Conservation (phyloP, 441 rosid genomes). For the Dalechampia spathulata region DNA sequence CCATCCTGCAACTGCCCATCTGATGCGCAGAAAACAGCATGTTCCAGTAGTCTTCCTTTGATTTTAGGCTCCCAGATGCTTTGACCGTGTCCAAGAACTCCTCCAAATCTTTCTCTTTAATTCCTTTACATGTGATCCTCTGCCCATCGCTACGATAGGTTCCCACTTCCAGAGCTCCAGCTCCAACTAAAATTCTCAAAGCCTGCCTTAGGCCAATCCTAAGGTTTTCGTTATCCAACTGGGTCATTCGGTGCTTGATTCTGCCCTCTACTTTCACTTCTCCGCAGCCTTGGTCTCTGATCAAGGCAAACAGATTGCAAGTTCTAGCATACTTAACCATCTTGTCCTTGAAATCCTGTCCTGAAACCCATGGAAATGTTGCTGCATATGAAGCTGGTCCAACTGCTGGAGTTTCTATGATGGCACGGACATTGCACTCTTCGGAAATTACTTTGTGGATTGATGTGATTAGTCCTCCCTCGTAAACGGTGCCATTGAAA, state of each 20-base stretch:
- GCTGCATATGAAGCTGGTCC: slow-evolving; percentile 57
- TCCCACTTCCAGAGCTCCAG: slow-evolving; percentile 79
- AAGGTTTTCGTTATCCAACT: slow-evolving; percentile 43
- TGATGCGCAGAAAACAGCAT: slow-evolving; percentile 56
- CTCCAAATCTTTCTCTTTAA: slow-evolving; percentile 34
- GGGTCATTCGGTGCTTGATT: slow-evolving; percentile 18
- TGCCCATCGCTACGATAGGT: slow-evolving; percentile 63
- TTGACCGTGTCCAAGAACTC: slow-evolving; percentile 46
- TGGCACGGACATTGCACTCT: slow-evolving; percentile 31
- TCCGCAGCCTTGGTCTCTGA: slow-evolving; percentile 56
- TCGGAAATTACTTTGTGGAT: slow-evolving; percentile 35
- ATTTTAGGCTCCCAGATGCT: slow-evolving; percentile 30
- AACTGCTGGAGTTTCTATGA: slow-evolving; percentile 42
- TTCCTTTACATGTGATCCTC: slow-evolving; percentile 37
- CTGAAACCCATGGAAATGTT: slow-evolving; percentile 59
- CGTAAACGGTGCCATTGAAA: slow-evolving; percentile 37
- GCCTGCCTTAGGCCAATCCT: slow-evolving; percentile 40
- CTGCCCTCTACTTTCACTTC: slow-evolving; percentile 39
- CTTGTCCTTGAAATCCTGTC: slow-evolving; percentile 43
- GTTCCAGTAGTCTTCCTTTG: slow-evolving; percentile 36
- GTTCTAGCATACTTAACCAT: slow-evolving; percentile 54
- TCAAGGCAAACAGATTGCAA: slow-evolving; percentile 37
- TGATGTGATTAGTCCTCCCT: slow-evolving; percentile 69
- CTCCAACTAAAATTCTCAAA: slow-evolving; percentile 53
- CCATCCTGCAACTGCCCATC: slow-evolving; percentile 79